A percentile compares a stretch with the other conserved stretches of the same genome.
phyloP scores from a whole-genome alignment of 768 basidiomycete genomes.

The Trichaptum fuscoviolaceum region DNA sequence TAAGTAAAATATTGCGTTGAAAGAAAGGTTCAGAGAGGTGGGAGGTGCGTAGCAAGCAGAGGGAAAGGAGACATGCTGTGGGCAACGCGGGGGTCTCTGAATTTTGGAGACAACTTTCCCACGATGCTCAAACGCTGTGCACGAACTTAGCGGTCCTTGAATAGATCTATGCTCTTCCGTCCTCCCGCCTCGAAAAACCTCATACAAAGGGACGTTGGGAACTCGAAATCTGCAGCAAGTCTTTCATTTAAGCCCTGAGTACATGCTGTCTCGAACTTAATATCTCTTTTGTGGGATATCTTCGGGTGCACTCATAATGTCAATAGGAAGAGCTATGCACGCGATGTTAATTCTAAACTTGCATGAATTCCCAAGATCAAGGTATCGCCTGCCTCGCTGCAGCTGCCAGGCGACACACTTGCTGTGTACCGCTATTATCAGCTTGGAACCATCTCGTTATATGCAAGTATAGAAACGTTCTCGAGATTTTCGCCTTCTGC shows the following conservation, averaged over 20 bases:
- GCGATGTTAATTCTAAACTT: background rate
- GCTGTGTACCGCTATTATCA: background rate
- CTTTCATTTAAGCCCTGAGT: background rate
- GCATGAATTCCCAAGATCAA: background rate
- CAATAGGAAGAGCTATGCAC: background rate
- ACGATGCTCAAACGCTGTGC: background rate
- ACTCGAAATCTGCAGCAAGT: background rate
- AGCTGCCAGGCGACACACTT: background rate
- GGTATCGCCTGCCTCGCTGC: background rate
- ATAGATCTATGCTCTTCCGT: conserved; percentile 1
- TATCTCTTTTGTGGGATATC: background rate
- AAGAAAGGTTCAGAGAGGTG: background rate
- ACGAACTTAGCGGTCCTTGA: background rate
- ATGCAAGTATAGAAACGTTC: too few relatives aligned
- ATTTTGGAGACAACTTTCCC: background rate
- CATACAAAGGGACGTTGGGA: background rate
- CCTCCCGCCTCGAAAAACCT: background rate
- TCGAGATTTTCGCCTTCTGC: too few relatives aligned
- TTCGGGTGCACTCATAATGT: too few relatives aligned
- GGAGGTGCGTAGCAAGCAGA: background rate
- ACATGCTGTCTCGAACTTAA: background rate
- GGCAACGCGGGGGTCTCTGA: conserved; percentile 1
- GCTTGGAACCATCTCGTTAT: too few relatives aligned
- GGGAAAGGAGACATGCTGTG: conserved; percentile 1
- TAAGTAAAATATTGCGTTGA: background rate